Evolutionary conservation across 2,329 filamentous ascomycete genomes (phyloP), one percentile per base, ranked within the genome.

Genomic region (Lomentospora prolificans): DNA sequence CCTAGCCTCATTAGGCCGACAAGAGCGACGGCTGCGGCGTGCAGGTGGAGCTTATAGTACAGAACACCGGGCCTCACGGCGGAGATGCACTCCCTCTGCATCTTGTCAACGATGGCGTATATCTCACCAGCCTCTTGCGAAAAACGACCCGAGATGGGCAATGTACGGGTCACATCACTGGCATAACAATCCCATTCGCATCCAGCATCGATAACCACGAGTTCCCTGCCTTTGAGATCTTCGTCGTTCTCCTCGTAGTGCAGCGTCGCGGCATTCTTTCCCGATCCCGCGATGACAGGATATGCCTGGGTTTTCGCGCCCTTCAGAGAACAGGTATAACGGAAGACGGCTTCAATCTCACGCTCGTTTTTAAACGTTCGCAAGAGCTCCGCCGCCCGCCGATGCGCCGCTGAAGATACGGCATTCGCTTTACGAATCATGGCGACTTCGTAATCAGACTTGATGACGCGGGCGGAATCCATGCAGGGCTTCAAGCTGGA

Each of bases 231-330:
- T 2, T 72, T 72, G 17, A 97, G 79, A 1, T 83, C 71, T 62
- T 87, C 79, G 64, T 95, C 78, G 66, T 99, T 97, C 55, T 79
- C 81, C 46, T 81, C 79, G 68, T 99, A 99, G 70, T 99, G 94
- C 41, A 97, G 75, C 0, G 88, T 91, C 12, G 87, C 84, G 4
- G 87, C 90, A 65, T 94, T 94, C n/a, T 76, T 66, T 1, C 92
- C 92, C 1, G 87, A 83, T 2, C 88, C 92, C 50, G 89, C 89
- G 62, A 99, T 96, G n/a, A 90, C 81, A 50, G 85, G 82, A 67
- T 99, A 99, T 0, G 92, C 85, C 72, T 95, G 89, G 53, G 82
- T 75, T 60, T 86, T 87, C 3, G 89, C 86, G 59, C 87, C 87
- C 54, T 79, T 75, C 6, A 85, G 78, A 52, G 88, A 83, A 67